Conservation (phyloP, 306 rosid genomes). For the Lathyrus aphaca region DNA sequence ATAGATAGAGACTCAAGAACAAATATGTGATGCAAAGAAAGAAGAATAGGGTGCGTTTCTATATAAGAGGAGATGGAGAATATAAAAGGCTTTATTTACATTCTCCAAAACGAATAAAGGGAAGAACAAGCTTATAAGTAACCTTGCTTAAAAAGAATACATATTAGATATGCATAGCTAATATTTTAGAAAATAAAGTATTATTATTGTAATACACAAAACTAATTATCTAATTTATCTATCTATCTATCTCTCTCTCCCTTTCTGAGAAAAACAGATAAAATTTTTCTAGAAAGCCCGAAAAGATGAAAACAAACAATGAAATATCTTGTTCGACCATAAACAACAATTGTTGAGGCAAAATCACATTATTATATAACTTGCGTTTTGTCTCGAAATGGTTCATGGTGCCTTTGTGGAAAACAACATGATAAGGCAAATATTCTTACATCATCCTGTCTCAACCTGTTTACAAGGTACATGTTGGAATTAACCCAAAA, state of each 20-base stretch:
- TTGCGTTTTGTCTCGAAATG: too few relatives aligned
- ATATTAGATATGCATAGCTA: not conserved
- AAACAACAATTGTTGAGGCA: too few relatives aligned
- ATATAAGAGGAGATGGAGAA: constrained; percentile 51
- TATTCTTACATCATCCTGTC: too few relatives aligned
- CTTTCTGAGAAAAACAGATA: not conserved
- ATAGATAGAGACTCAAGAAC: constrained; percentile 77
- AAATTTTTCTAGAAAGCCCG: too few relatives aligned
- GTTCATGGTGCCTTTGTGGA: too few relatives aligned
- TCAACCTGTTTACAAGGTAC: too few relatives aligned
- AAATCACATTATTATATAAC: too few relatives aligned
- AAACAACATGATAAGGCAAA: too few relatives aligned
- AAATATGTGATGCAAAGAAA: constrained; percentile 78
- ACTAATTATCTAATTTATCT: too few relatives aligned
- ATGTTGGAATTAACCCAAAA: too few relatives aligned
- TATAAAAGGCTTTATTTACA: constrained; percentile 53
- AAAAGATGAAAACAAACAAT: too few relatives aligned
- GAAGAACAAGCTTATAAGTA: constrained; percentile 42
- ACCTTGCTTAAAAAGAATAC: constrained; percentile 45
- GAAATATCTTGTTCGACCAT: too few relatives aligned
- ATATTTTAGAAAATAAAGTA: constrained; percentile 40
- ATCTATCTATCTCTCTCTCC: constrained; percentile 37
- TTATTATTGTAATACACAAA: constrained; percentile 48
- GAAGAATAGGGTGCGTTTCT: constrained; percentile 91
- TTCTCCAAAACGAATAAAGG: constrained; percentile 49